Evolutionary conservation across 257 asterid species (phyloP).

Genomic region (Gentiana macrophylla): DNA sequence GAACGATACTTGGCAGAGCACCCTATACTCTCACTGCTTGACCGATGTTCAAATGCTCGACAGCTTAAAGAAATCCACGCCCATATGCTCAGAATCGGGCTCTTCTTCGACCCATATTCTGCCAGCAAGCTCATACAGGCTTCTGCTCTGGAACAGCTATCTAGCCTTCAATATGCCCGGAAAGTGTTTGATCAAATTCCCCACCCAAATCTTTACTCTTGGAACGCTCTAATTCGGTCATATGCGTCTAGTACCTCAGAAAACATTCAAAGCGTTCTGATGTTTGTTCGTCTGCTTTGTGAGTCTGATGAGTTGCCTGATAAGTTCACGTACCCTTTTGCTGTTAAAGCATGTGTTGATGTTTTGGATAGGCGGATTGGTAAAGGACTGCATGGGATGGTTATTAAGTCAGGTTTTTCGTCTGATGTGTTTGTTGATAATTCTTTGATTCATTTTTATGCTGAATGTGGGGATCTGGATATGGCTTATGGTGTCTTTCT

Average conservation of each 20-base stretch:
- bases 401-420: conserved; percentile 38
- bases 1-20: conserved; percentile 49
- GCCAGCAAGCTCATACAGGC: conserved; percentile 65
- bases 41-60: conserved; percentile 29
- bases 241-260: conserved; percentile 32
- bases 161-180: conserved; percentile 57
- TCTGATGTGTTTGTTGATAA: conserved; percentile 53
- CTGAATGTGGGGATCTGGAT: conserved; percentile 48
- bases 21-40: conserved; percentile 36
- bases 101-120: conserved; percentile 54
- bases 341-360: conserved; percentile 57
- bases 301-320: conserved; percentile 40
- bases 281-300: conserved; percentile 34
- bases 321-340: conserved; percentile 75
- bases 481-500: conserved; percentile 43
- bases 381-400: conserved; percentile 65
- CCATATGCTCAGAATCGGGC: conserved; percentile 59
- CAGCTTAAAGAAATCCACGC: conserved; percentile 75
- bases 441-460: conserved; percentile 55
- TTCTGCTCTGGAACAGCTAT: conserved; percentile 33
- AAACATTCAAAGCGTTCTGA: conserved; percentile 25
- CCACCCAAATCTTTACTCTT: conserved; percentile 58
- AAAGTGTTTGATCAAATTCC: conserved; percentile 70
- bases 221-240: conserved; percentile 66
- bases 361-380: conserved; percentile 39